A percentile compares a stretch with the other conserved stretches of the same genome.
These are phyloP conservation scores for Sporodiniella umbellata DNA, from an alignment of 371 early-diverging fungal genomes.

Conservation along the genomic window DNA sequence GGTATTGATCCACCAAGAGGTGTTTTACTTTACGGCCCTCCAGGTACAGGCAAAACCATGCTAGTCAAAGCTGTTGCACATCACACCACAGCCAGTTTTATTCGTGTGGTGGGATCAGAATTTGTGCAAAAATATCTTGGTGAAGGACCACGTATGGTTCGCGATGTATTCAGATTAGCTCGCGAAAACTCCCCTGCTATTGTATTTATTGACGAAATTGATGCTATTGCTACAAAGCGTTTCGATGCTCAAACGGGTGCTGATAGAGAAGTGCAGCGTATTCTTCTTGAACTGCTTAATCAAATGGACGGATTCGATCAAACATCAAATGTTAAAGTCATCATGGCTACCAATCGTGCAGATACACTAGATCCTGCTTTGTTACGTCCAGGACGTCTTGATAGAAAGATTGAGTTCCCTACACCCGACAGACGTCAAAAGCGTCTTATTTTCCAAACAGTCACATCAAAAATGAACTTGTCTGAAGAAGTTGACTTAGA, in stretches of 20 bases:
- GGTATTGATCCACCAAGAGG: slow-evolving; percentile 99
- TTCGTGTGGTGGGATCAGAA: slow-evolving; percentile 99
- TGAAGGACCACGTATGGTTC: slow-evolving; percentile 99
- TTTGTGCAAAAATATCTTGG: slow-evolving; percentile 99
- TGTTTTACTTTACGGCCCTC: slow-evolving; percentile 98
- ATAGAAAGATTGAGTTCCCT: slow-evolving; percentile 99
- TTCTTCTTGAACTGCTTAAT: slow-evolving; percentile 97
- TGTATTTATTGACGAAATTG: slow-evolving; percentile 99
- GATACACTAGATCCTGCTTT: slow-evolving; percentile 99
- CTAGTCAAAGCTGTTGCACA: slow-evolving; percentile 99
- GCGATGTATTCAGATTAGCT: slow-evolving; percentile 99
- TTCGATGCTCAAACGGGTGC: slow-evolving; percentile 99
- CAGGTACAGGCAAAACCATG: slow-evolving; percentile 99
- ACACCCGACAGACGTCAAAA: slow-evolving; percentile 99
- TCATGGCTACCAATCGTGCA: slow-evolving; percentile 99
- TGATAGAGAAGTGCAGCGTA: slow-evolving; percentile 99
- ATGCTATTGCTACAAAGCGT: slow-evolving; percentile 99
- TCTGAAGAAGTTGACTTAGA: slow-evolving; percentile 99
- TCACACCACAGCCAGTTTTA: slow-evolving; percentile 98
- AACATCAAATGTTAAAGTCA: slow-evolving; percentile 98
- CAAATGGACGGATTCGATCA: slow-evolving; percentile 99
- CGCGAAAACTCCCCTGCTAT: slow-evolving; percentile 99
- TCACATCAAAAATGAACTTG: slow-evolving; percentile 98
- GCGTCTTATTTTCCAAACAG: slow-evolving; percentile 96
- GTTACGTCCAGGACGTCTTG: slow-evolving; percentile 98